Evolutionary conservation across 2,329 filamentous ascomycete genomes (phyloP), one percentile per base, ranked within the genome.

Genomic region (Fusarium sp.): DNA sequence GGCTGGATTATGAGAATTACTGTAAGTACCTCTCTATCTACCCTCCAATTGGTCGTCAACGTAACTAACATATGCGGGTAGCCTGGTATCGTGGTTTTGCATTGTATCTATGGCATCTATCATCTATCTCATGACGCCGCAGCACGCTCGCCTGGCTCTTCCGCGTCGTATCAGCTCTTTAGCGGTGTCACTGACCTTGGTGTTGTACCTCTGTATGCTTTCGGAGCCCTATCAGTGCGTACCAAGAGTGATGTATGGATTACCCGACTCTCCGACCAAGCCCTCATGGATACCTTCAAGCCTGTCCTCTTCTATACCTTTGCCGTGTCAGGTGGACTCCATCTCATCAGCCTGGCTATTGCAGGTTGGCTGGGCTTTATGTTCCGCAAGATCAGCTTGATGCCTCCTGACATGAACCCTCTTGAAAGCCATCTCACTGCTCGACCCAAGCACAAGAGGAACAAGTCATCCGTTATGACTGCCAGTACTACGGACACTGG

Each of bases 401-500:
- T 98, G 78, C 95, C 95, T 8, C 94, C 95, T 0, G 95, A 98
- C 76, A 94, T 97, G 92, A 98, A 98, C 78, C 95, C 95, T 3
- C 85, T 98, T 16, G 94, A 98, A 78, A 89, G 92, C 71, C 91
- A 95, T 75, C 83, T 97, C 61, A 98, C 94, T 2, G 90, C 93
- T 13, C 88, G 91, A 25, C 83, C 81, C 61, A 76, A 75, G 51
- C 94, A 97, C 81, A 94, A 94, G 83, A 89, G 92, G 76, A 94
- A 92, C 79, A 88, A 87, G 79, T 87, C 86, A 2, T 88, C 86
- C 3, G 75, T 88, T 29, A 81, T 83, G 6, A 87, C 84, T 4
- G 77, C 78, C 9, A 81, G 80, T 69, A 85, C 81, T 12, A 72
- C 71, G 45, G 72, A 79, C 4, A 83, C 84, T 12, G 88, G 92